Evolutionary conservation across 345 rosid genomes (phyloP).

Genomic region (Heritiera littoralis): DNA sequence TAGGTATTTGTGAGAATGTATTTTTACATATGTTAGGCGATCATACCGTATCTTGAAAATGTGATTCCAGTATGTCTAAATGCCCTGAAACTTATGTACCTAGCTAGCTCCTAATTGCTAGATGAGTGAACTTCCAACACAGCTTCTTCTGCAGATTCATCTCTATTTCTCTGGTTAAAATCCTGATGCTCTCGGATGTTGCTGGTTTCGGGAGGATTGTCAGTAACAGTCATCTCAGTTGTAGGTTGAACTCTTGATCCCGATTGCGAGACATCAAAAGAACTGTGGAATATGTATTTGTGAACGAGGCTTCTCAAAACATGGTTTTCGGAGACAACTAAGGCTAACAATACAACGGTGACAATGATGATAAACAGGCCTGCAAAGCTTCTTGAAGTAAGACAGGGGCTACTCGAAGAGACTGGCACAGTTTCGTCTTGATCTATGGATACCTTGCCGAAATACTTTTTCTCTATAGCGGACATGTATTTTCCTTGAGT

Average conservation of each 20-base stretch:
- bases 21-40: neutral
- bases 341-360: no score
- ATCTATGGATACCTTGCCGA: neutral
- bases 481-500: slow-evolving; percentile 6
- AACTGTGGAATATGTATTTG: neutral
- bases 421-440: neutral
- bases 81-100: neutral
- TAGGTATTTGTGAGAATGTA: neutral
- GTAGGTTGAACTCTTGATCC: neutral
- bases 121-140: neutral
- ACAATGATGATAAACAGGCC: neutral
- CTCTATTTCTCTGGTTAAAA: neutral
- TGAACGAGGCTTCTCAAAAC: neutral
- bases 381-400: slow-evolving; percentile 1
- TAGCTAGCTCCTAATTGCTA: neutral
- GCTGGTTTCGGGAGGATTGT: neutral
- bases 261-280: neutral
- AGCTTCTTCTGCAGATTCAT: neutral
- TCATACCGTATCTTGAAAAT: neutral
- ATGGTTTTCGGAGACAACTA: no score
- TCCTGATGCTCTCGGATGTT: neutral
- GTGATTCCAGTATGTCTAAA: neutral
- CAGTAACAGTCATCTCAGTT: neutral
- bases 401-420: slow-evolving; percentile 1
- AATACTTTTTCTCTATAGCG: neutral